Percentiles rank a stretch among this genome's conserved stretches.
These are phyloP conservation scores for Russula virescens DNA, from an alignment of 768 basidiomycete genomes.

Conservation along the genomic window DNA sequence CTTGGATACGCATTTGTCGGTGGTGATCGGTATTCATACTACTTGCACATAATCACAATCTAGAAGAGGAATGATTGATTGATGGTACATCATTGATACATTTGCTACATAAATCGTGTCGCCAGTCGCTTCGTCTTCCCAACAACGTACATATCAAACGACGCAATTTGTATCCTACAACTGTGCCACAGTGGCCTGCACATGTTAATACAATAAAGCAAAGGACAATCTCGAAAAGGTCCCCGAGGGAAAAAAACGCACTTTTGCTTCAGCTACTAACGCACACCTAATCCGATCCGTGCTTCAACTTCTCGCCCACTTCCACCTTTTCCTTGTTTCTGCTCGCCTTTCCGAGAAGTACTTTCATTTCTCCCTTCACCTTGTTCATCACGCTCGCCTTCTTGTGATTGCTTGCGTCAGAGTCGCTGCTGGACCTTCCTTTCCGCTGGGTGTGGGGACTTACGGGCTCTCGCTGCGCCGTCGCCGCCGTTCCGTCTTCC, in stretches of 20 bases:
- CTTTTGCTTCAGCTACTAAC: no score
- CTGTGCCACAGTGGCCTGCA: background rate
- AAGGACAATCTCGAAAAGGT: background rate
- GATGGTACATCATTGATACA: no score
- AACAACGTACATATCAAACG: background rate
- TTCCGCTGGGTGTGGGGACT: background rate
- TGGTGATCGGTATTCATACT: no score
- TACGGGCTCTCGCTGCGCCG: background rate
- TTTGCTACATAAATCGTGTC: no score
- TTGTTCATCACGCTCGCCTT: conserved; percentile 17
- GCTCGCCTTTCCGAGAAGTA: conserved; percentile 19
- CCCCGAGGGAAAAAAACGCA: background rate
- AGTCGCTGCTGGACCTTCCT: conserved; percentile 16
- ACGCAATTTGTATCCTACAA: conserved; percentile 5
- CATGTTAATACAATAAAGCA: background rate
- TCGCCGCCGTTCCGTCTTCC: background rate
- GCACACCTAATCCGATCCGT: background rate
- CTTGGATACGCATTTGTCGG: no score
- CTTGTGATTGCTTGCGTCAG: conserved; percentile 15
- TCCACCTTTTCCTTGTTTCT: conserved; percentile 18
- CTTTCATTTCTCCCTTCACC: conserved; percentile 20
- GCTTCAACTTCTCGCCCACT: conserved; percentile 17
- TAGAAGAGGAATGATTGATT: no score
- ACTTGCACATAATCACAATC: no score
- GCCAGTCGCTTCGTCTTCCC: no score